Base-by-base conservation (phyloP, 495 filamentous ascomycete genomes). In the Neurospora tetraspora region DNA sequence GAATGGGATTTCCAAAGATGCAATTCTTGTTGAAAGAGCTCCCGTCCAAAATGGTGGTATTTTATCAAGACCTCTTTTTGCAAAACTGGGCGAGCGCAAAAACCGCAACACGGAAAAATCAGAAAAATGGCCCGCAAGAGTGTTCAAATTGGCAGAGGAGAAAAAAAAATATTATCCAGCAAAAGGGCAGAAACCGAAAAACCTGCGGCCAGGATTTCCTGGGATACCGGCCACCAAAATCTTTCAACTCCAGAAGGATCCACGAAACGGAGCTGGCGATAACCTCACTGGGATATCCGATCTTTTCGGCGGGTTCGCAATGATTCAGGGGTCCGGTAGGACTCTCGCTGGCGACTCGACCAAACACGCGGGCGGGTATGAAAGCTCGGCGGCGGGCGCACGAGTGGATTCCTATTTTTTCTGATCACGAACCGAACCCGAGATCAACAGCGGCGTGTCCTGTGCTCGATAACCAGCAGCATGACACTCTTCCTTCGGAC, bases 151-250 rank as follows among this genome's bases (percentile, higher is more conserved):
- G 73, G 71, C 73, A 68, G 73, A 73, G 59, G 47, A 71, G 69
- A 40, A 39, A 68, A 71, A 61, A 69, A 71, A 23, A 20, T 43
- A 39, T 37, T 43, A 70, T 75, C 78, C 77, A 59, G 47, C 47
- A 59, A 71, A 72, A 71, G 73, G 75, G 71, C 71, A 77, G 73
- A 77, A 73, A 36, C 14, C 69, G 72, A 72, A 76, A 78, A 78
- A 77, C 72, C 71, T 79, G 76, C 68, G 75, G 77, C 77, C 76
- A 75, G 79, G 79, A 76, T 77, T 65, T 71, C 75, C 78, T 76
- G 75, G 72, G 73, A 77, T 75, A 61, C 47, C 27, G 79, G 74
- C 71, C 71, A 74, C 74, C 76, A 78, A 78, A 75, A 73, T 70
- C 71, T 75, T 69, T 74, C 73, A 77, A 73, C 71, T 73, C 68